Conservation (phyloP, 768 basidiomycete genomes). For the Cystobasidium tubakii region DNA sequence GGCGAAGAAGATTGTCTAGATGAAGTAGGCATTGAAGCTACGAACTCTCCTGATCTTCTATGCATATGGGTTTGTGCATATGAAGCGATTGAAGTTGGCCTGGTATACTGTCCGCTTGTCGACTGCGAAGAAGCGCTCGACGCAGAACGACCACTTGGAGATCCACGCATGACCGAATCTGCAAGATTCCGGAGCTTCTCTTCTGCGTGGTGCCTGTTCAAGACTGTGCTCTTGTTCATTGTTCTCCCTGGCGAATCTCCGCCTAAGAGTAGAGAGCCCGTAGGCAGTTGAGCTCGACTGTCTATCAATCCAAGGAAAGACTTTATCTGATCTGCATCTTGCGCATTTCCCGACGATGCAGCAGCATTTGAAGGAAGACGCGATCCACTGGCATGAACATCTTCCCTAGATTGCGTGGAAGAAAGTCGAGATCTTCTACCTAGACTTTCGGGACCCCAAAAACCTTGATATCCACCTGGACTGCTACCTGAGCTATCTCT, state of each 20-base stretch:
- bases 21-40: conserved; percentile 16
- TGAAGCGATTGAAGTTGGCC: not conserved
- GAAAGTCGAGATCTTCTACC: conserved; percentile 23
- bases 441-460: conserved; percentile 14
- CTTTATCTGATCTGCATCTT: conserved; percentile 40
- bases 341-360: conserved; percentile 4
- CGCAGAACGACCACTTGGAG: not conserved
- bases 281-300: conserved; percentile 34
- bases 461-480: conserved; percentile 11
- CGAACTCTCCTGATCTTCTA: not conserved
- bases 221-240: not conserved
- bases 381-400: not conserved
- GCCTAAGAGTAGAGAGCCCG: not conserved
- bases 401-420: conserved; percentile 1
- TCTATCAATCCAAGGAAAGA: conserved; percentile 43
- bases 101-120: not conserved
- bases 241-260: not conserved
- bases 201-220: conserved; percentile 20
- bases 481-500: conserved; percentile 31
- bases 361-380: not conserved
- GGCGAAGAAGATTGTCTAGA: conserved; percentile 15
- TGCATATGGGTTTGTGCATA: conserved; percentile 7
- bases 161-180: conserved; percentile 16
- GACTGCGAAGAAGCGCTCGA: not conserved
- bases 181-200: conserved; percentile 31